Evolutionary conservation across 2,329 filamentous ascomycete species (phyloP).

Genomic region (Metarhizium anisopliae): DNA sequence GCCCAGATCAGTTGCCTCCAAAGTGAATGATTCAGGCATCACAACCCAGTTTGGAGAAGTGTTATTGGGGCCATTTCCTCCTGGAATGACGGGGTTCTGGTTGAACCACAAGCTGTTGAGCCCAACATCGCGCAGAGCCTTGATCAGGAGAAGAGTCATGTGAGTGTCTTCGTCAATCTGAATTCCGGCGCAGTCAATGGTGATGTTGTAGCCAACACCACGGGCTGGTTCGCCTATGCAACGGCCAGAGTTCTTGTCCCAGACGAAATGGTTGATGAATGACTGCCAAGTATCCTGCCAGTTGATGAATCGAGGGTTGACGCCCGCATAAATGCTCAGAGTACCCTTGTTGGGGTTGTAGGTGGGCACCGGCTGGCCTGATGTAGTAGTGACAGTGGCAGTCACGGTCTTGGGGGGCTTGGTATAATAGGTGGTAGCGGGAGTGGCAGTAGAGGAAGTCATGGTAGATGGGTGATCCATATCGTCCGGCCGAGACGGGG

Average conservation of each 20-base stretch:
- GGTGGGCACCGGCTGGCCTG: slow-evolving; percentile 22
- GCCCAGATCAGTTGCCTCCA: slow-evolving; percentile 24
- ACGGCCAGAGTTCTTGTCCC: slow-evolving; percentile 26
- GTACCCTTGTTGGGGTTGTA: slow-evolving; percentile 17
- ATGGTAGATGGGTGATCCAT: slow-evolving; percentile 27
- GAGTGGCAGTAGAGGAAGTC: slow-evolving; percentile 21
- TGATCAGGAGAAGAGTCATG: slow-evolving; percentile 29
- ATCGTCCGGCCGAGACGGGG: slow-evolving; percentile 25
- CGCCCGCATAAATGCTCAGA: slow-evolving; percentile 21
- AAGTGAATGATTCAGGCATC: slow-evolving; percentile 28
- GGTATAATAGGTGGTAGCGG: slow-evolving; percentile 24
- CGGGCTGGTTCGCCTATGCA: slow-evolving; percentile 23
- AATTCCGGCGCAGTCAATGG: slow-evolving; percentile 26
- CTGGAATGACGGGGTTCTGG: slow-evolving; percentile 28
- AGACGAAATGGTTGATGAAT: slow-evolving; percentile 31
- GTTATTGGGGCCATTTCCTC: slow-evolving; percentile 18
- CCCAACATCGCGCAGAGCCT: slow-evolving; percentile 28
- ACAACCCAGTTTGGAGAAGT: slow-evolving; percentile 26
- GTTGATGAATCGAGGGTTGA: slow-evolving; percentile 30
- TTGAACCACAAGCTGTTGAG: slow-evolving; percentile 31
- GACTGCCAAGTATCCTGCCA: slow-evolving; percentile 29
- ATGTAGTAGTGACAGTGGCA: slow-evolving; percentile 13
- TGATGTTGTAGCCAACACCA: slow-evolving; percentile 27
- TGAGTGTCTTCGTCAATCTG: slow-evolving; percentile 30
- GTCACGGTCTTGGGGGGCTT: slow-evolving; percentile 16